A percentile compares a stretch with the other conserved stretches of the same genome.
Evolutionary conservation across 164 flowering plant genomes (phyloP).

Genomic region (Dillenia suffruticosa): DNA sequence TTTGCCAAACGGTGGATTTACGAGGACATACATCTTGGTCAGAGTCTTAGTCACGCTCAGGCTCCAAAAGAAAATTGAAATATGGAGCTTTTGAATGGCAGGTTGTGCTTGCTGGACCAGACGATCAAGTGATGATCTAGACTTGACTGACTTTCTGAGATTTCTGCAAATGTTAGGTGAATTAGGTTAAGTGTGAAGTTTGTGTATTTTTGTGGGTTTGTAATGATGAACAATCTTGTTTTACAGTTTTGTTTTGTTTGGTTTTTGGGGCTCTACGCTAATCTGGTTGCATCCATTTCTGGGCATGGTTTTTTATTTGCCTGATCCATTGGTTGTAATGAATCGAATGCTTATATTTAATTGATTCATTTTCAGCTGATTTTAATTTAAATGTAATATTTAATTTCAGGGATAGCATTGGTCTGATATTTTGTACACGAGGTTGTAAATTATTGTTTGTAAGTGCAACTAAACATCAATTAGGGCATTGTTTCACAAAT

Average conservation of each 20-base stretch:
- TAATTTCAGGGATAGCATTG: neutral
- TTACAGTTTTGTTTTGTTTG: neutral
- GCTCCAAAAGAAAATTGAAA: neutral
- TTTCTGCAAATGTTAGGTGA: conserved; percentile 29
- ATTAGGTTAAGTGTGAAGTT: conserved; percentile 11
- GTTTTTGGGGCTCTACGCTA: conserved; percentile 12
- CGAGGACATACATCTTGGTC: too few relatives aligned
- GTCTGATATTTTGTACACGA: too few relatives aligned
- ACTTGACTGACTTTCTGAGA: conserved; percentile 14
- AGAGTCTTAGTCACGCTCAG: neutral
- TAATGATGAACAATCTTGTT: conserved; percentile 8
- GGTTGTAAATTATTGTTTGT: too few relatives aligned
- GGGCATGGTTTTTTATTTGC: conserved; percentile 52
- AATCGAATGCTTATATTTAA: neutral
- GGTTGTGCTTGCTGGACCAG: conserved; percentile 83
- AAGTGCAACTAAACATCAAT: too few relatives aligned
- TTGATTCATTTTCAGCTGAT: neutral
- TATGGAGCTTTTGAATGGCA: conserved; percentile 19
- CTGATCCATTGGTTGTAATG: conserved; percentile 32
- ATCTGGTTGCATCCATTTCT: conserved; percentile 19
- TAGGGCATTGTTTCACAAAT: too few relatives aligned
- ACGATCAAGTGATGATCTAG: conserved; percentile 46
- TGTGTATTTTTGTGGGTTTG: conserved; percentile 27
- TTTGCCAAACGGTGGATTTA: too few relatives aligned
- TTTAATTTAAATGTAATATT: neutral